phyloP scores from a whole-genome alignment of 2,329 filamentous ascomycete genomes.

The Akanthomyces muscarius region DNA sequence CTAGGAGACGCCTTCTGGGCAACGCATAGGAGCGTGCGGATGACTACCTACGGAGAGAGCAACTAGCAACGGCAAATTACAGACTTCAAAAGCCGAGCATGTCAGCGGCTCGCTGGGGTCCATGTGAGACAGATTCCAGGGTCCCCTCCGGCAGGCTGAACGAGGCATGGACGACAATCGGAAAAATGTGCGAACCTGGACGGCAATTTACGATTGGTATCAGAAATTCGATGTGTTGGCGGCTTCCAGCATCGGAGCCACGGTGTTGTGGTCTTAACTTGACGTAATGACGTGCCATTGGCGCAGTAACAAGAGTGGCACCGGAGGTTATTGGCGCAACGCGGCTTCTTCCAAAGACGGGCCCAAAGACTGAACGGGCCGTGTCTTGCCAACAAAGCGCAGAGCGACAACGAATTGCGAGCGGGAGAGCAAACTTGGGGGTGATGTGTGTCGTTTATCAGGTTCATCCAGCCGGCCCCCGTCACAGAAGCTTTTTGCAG shows the following conservation, averaged over 20 bases:
- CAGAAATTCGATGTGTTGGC: not conserved
- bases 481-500: too few relatives aligned
- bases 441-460: too few relatives aligned
- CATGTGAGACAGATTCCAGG: not conserved
- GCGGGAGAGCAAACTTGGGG: too few relatives aligned
- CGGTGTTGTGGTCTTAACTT: not conserved
- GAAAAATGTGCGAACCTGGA: not conserved
- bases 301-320: not conserved
- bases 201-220: not conserved
- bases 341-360: not conserved
- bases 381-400: not conserved
- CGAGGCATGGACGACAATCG: not conserved
- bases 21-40: too few relatives aligned
- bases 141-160: not conserved
- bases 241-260: not conserved
- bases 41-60: not conserved
- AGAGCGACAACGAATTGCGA: too few relatives aligned
- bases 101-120: not conserved
- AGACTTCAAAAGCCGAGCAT: not conserved
- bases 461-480: too few relatives aligned
- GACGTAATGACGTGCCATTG: slow-evolving; percentile 8
- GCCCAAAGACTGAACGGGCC: not conserved
- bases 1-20: not conserved
- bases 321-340: not conserved
- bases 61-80: not conserved